Conservation (phyloP, 163 green algal species). For the Trebouxiophyceae sp. region DNA sequence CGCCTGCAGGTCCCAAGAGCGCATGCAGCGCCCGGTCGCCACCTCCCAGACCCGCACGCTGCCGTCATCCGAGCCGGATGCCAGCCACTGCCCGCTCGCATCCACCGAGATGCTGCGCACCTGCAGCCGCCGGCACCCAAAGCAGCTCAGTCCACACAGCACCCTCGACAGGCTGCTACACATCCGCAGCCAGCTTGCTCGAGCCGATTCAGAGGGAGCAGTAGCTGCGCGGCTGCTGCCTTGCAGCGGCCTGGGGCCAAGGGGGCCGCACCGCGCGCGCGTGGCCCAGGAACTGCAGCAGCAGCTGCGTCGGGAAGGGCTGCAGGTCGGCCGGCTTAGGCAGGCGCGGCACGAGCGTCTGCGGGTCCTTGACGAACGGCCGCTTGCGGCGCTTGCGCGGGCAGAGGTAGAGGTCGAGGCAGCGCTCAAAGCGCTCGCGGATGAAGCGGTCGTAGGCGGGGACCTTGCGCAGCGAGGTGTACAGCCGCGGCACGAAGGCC, state of each 20-base stretch:
- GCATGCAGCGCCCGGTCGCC: constrained; percentile 41
- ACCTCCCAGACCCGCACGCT: constrained; percentile 80
- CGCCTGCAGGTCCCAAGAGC: constrained; percentile 47
- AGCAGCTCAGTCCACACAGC: no score
- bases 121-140: constrained; percentile 21
- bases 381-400: constrained; percentile 56
- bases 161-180: no score
- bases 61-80: constrained; percentile 66
- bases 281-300: constrained; percentile 71
- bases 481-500: constrained; percentile 60
- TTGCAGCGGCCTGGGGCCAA: background rate
- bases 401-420: constrained; percentile 97
- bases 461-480: constrained; percentile 62
- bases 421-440: constrained; percentile 92
- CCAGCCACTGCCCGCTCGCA: constrained; percentile 76
- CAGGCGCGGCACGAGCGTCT: constrained; percentile 86
- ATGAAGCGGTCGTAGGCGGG: constrained; percentile 86
- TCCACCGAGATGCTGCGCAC: constrained; percentile 60
- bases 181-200: no score
- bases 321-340: constrained; percentile 89
- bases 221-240: background rate
- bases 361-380: constrained; percentile 50
- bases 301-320: constrained; percentile 83
- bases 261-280: constrained; percentile 34
- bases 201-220: no score